A percentile compares a stretch with the other conserved stretches of the same genome.
These are phyloP conservation scores for Gracilaria caudata DNA, from an alignment of 23 red algal genomes.

Conservation along the genomic window DNA sequence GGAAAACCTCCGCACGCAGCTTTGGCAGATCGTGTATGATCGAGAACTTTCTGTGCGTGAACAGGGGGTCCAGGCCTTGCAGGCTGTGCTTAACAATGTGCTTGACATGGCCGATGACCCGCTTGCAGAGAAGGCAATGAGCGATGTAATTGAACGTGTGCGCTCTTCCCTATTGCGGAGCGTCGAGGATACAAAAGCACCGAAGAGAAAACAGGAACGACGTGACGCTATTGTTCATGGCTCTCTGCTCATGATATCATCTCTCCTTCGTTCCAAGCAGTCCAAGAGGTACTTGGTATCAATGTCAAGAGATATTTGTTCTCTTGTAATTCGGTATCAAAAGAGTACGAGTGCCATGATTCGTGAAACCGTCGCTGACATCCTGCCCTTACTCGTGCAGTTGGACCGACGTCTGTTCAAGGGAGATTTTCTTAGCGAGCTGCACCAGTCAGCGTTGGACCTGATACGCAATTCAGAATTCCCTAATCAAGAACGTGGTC, in stretches of 20 bases:
- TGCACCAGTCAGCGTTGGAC: conserved; percentile 26
- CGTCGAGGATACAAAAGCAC: conserved; percentile 22
- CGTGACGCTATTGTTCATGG: conserved; percentile 73
- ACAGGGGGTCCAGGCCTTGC: conserved; percentile 54
- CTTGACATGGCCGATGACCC: conserved; percentile 15
- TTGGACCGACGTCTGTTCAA: conserved; percentile 46
- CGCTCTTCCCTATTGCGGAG: conserved; percentile 12
- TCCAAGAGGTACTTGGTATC: conserved; percentile 33
- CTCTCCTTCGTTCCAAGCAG: conserved; percentile 56
- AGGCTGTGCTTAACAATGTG: conserved; percentile 41
- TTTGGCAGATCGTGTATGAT: conserved; percentile 52
- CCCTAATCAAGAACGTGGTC: conserved; percentile 53
- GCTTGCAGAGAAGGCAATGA: conserved; percentile 24
- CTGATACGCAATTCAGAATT: conserved; percentile 40
- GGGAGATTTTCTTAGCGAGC: conserved; percentile 35
- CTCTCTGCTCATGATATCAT: conserved; percentile 46
- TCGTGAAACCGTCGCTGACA: conserved; percentile 58
- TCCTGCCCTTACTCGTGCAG: conserved; percentile 55
- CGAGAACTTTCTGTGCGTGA: conserved; percentile 28
- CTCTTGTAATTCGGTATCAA: conserved; percentile 60
- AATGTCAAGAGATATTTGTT: conserved; percentile 43
- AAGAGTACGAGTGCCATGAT: conserved; percentile 40
- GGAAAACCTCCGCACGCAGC: conserved; percentile 30
- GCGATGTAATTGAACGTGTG: conserved; percentile 53
- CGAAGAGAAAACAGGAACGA: conserved; percentile 10